Conservation (phyloP, 106 monocot genomes). For the Vanilla planifolia region DNA sequence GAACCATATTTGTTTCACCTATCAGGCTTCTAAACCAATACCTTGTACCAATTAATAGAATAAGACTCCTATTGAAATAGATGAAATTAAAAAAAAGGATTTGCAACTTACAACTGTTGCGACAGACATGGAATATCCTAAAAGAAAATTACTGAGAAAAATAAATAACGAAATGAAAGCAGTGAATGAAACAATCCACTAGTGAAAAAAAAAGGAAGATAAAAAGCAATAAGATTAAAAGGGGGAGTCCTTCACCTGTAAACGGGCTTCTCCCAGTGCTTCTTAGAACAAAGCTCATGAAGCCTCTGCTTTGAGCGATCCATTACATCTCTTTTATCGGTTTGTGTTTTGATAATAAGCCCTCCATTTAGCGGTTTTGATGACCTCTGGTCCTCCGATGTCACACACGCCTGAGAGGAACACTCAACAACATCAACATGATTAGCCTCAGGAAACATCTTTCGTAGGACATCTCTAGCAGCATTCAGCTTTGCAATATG, state of each 20-base stretch:
- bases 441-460: conserved; percentile 8
- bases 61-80: no score
- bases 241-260: conserved; percentile 33
- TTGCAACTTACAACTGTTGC: no score
- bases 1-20: no score
- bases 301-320: conserved; percentile 39
- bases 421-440: not conserved
- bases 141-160: no score
- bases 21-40: no score
- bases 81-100: no score
- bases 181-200: no score
- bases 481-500: conserved; percentile 55
- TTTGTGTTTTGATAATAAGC: not conserved
- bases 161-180: no score
- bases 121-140: no score
- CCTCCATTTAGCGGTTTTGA: conserved; percentile 1
- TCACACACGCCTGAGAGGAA: not conserved
- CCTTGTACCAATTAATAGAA: no score
- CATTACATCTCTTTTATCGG: conserved; percentile 1
- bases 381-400: not conserved
- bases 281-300: conserved; percentile 44
- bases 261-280: conserved; percentile 33
- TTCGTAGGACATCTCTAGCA: conserved; percentile 47
- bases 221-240: not conserved
- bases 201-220: no score